Percentiles rank a stretch among this genome's conserved stretches.
Conservation (phyloP, 129 eudicot genomes). For the Artemisia tridentata region DNA sequence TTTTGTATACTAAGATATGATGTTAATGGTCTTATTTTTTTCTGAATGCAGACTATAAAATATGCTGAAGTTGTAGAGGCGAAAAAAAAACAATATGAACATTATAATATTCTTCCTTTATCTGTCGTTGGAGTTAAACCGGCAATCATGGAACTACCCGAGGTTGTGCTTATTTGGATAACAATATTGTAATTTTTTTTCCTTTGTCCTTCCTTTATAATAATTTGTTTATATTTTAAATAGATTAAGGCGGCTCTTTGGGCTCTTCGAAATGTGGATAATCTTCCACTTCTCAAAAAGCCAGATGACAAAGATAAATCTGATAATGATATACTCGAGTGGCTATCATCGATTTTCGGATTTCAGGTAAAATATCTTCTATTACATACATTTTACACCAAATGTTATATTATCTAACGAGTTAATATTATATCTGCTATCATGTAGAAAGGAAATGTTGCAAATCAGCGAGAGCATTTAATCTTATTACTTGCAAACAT, state of each 20-base stretch:
- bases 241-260: slow-evolving; percentile 84
- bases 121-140: slow-evolving; percentile 82
- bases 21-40: neutral
- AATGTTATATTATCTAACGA: neutral
- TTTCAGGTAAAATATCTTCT: slow-evolving; percentile 65
- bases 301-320: slow-evolving; percentile 63
- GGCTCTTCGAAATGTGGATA: slow-evolving; percentile 64
- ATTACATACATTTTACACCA: neutral
- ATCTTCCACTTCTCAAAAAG: slow-evolving; percentile 69
- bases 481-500: slow-evolving; percentile 90
- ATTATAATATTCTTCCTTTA: slow-evolving; percentile 90
- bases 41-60: slow-evolving; percentile 51
- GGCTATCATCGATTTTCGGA: slow-evolving; percentile 88
- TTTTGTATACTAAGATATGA: neutral
- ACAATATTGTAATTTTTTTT: neutral
- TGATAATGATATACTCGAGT: slow-evolving; percentile 80
- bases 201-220: slow-evolving; percentile 1
- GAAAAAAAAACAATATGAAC: slow-evolving; percentile 70
- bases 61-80: slow-evolving; percentile 80
- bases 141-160: slow-evolving; percentile 90
- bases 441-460: slow-evolving; percentile 96
- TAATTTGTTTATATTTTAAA: slow-evolving; percentile 9
- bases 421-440: neutral
- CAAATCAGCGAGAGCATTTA: slow-evolving; percentile 97
- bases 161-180: slow-evolving; percentile 49